Conservation (phyloP, 2,329 filamentous ascomycete genomes). For the Aspergillus hiratsukae region DNA sequence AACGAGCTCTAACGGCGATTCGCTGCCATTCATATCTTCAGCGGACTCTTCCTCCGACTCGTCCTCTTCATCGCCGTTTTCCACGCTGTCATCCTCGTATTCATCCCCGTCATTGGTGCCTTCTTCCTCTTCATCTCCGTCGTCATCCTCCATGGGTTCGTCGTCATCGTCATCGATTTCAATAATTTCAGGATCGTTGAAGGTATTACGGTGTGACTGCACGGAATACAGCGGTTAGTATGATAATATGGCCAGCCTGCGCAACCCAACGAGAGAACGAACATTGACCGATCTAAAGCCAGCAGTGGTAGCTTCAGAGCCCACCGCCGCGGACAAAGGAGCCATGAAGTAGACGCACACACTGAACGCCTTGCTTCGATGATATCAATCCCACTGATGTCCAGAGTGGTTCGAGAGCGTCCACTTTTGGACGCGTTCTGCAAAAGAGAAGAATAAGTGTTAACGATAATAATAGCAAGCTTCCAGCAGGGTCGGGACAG, state of each 20-base stretch:
- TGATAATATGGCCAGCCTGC: slow-evolving; percentile 6
- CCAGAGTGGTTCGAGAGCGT: background rate
- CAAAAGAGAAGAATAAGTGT: background rate
- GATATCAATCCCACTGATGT: background rate
- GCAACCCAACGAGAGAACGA: slow-evolving; percentile 11
- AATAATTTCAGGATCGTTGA: slow-evolving; percentile 34
- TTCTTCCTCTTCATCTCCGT: slow-evolving; percentile 16
- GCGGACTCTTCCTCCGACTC: slow-evolving; percentile 23
- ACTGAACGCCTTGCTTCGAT: background rate
- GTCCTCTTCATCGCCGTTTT: slow-evolving; percentile 26
- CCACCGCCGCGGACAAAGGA: slow-evolving; percentile 34
- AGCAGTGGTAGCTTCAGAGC: slow-evolving; percentile 17
- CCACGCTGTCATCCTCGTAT: slow-evolving; percentile 25
- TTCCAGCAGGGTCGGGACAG: background rate
- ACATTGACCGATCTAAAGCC: slow-evolving; percentile 25
- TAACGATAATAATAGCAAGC: background rate
- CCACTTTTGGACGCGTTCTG: background rate
- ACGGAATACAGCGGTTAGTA: slow-evolving; percentile 9
- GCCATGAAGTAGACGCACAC: slow-evolving; percentile 29
- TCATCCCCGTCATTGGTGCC: slow-evolving; percentile 14
- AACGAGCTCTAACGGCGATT: slow-evolving; percentile 18
- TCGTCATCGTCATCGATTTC: slow-evolving; percentile 36
- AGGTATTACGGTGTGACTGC: slow-evolving; percentile 14
- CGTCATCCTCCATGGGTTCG: slow-evolving; percentile 17
- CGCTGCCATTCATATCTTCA: slow-evolving; percentile 24